Evolutionary conservation across 257 asterid species (phyloP), one percentile per base, ranked within the genome.

Genomic region (Thymus quinquecostatus): DNA sequence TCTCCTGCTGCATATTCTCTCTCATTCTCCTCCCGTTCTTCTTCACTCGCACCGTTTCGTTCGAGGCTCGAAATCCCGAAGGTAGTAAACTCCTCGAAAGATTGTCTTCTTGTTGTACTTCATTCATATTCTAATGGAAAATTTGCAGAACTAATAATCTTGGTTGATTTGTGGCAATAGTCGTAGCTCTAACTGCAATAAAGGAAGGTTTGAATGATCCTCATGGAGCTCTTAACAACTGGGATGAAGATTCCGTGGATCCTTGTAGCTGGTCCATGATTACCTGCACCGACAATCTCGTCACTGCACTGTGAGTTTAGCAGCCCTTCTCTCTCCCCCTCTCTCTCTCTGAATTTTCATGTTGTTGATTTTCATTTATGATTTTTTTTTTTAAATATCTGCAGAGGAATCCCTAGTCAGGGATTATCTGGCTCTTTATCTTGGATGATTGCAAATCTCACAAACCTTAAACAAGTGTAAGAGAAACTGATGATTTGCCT

Each of bases 241-340:
- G 99, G 98, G 99, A 94, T 76, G 97, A 85, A 40, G 87, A 91
- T 68, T 91, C 97, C 29, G 99, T 88, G 43, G 99, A 94, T 80
- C 98, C 99, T 38, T 94, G 99, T 76, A 88, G 98, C 79, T 94
- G 99, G 99, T 84, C 93, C 43, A 89, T 88, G 98, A 88, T 94
- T 69, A 94, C 98, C 78, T 94, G 99, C 83, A 88, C 87, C 75
- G 90, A 88, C 75, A 86, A 89, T 75, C 90, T 89, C 77, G 99
- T 94, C 67, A 83, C 92, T 68, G 86, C 87, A 48, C 67, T 94
- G 97, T 89, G 68, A 80, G 94, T 69, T 3, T 66, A 21, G 21
- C 21, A 21, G 21, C 21, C 21, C 21, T 44, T 44, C 1, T 5
- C 29, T 1, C 36, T 6, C 3, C 4, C 9, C 7, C 32, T n/a